phyloP scores from a whole-genome alignment of 495 filamentous ascomycete genomes.

The Ramalina peruviana region DNA sequence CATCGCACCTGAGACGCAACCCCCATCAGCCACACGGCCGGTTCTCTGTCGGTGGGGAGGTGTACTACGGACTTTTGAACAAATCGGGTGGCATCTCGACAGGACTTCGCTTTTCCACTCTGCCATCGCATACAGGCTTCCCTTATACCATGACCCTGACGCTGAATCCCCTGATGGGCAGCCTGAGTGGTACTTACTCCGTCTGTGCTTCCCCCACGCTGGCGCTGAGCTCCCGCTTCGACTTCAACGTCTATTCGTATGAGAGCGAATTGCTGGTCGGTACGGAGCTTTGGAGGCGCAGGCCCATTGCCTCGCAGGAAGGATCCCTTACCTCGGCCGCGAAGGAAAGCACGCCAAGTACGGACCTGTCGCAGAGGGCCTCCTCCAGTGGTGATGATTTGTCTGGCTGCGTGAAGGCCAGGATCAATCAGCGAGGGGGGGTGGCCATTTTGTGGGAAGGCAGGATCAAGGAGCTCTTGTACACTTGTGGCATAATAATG shows the following conservation, averaged over 20 bases:
- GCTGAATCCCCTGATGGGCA: slow-evolving; percentile 85
- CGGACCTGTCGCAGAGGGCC: not conserved
- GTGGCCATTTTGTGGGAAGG: slow-evolving; percentile 90
- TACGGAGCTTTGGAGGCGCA: slow-evolving; percentile 70
- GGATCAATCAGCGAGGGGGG: slow-evolving; percentile 70
- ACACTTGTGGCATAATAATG: slow-evolving; percentile 71
- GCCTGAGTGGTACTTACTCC: slow-evolving; percentile 76
- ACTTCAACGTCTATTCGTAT: slow-evolving; percentile 97
- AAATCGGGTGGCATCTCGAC: slow-evolving; percentile 74
- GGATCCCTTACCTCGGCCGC: slow-evolving; percentile 21
- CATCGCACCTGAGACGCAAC: slow-evolving; percentile 22
- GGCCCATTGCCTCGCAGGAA: slow-evolving; percentile 31
- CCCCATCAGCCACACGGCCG: slow-evolving; percentile 39
- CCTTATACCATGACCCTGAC: slow-evolving; percentile 88
- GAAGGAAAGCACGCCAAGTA: slow-evolving; percentile 3
- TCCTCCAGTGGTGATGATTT: slow-evolving; percentile 42
- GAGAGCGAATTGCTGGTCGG: slow-evolving; percentile 87
- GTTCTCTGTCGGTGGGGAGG: slow-evolving; percentile 75
- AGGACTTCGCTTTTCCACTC: slow-evolving; percentile 76
- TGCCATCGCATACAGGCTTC: slow-evolving; percentile 73
- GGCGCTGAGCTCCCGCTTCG: slow-evolving; percentile 76
- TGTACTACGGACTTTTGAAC: slow-evolving; percentile 88
- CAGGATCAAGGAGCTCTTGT: slow-evolving; percentile 78
- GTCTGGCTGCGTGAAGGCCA: slow-evolving; percentile 78
- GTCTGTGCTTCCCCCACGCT: slow-evolving; percentile 69